Percentiles rank a stretch among this genome's conserved stretches.
phyloP scores from a whole-genome alignment of 768 basidiomycete genomes.

The Russula compacta region DNA sequence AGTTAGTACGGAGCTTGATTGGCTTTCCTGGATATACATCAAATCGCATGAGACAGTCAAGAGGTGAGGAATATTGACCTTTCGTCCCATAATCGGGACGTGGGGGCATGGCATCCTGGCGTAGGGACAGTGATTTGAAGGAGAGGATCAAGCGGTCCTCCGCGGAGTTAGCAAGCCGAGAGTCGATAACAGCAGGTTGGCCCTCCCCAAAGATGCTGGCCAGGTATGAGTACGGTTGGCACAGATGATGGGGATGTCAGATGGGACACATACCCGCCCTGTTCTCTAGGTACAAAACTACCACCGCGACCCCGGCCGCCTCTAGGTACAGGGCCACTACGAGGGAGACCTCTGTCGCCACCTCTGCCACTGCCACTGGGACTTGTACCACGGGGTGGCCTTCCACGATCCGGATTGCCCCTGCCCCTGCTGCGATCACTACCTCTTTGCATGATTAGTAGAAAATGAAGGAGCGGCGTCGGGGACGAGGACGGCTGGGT shows the following conservation, averaged over 20 bases:
- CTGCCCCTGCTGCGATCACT: slow-evolving; percentile 21
- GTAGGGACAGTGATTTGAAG: slow-evolving; percentile 26
- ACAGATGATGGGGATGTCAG: not conserved
- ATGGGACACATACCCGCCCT: slow-evolving; percentile 33
- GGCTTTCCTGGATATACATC: slow-evolving; percentile 25
- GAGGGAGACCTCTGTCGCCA: slow-evolving; percentile 13
- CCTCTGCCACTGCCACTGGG: too few relatives aligned
- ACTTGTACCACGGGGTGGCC: too few relatives aligned
- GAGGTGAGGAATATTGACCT: slow-evolving; percentile 2
- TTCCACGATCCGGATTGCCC: slow-evolving; percentile 19
- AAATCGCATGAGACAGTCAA: not conserved
- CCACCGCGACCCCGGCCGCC: slow-evolving; percentile 26
- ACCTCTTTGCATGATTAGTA: slow-evolving; percentile 20
- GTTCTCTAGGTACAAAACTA: slow-evolving; percentile 26
- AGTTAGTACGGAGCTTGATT: slow-evolving; percentile 44
- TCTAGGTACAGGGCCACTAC: slow-evolving; percentile 26
- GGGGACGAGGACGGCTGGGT: not conserved
- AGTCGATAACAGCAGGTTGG: slow-evolving; percentile 39
- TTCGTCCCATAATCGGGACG: slow-evolving; percentile 40
- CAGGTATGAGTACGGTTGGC: not conserved
- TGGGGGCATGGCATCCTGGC: slow-evolving; percentile 32
- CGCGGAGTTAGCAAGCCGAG: slow-evolving; percentile 37
- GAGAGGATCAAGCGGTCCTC: slow-evolving; percentile 37
- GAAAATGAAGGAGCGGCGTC: not conserved
- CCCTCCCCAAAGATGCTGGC: slow-evolving; percentile 35